A percentile compares a stretch with the other conserved stretches of the same genome.
These are phyloP conservation scores for Nakazawaea laoshanensis DNA, from an alignment of 805 yeast species.

Conservation along the genomic window DNA sequence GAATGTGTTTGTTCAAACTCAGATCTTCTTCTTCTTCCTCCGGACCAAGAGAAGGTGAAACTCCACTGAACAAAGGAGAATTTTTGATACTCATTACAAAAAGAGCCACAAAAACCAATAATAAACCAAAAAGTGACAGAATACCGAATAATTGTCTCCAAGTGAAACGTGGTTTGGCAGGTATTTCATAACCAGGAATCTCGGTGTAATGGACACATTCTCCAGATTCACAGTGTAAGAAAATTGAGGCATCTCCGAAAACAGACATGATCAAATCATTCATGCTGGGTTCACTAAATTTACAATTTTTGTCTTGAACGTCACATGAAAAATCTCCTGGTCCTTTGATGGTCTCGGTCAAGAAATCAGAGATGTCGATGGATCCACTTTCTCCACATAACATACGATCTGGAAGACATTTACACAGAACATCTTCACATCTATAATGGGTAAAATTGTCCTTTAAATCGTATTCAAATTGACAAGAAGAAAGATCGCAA, in stretches of 20 bases:
- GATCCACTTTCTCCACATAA: slow-evolving; percentile 92
- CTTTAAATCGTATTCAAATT: slow-evolving; percentile 51
- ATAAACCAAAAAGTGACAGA: slow-evolving; percentile 30
- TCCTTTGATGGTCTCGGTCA: slow-evolving; percentile 82
- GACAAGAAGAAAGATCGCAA: slow-evolving; percentile 75
- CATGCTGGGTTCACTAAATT: slow-evolving; percentile 93
- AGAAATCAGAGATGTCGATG: slow-evolving; percentile 87
- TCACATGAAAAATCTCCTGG: slow-evolving; percentile 92
- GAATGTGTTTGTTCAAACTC: slow-evolving; percentile 48
- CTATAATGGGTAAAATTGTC: slow-evolving; percentile 66
- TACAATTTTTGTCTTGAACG: slow-evolving; percentile 49
- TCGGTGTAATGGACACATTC: slow-evolving; percentile 92
- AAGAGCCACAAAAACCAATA: slow-evolving; percentile 31
- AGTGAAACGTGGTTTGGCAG: slow-evolving; percentile 40
- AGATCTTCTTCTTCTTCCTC: slow-evolving; percentile 29
- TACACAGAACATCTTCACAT: slow-evolving; percentile 74
- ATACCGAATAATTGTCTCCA: slow-evolving; percentile 39
- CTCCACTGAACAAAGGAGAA: slow-evolving; percentile 47
- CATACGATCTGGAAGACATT: slow-evolving; percentile 88
- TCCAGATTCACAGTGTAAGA: slow-evolving; percentile 72
- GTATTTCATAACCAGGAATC: slow-evolving; percentile 81
- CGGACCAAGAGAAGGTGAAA: slow-evolving; percentile 18
- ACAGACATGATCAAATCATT: slow-evolving; percentile 82
- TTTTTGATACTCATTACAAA: slow-evolving; percentile 39
- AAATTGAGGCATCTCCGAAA: slow-evolving; percentile 91